Percentiles rank a stretch among this genome's conserved stretches.
Conservation (phyloP, 306 rosid species). For the Astragalus membranaceus region DNA sequence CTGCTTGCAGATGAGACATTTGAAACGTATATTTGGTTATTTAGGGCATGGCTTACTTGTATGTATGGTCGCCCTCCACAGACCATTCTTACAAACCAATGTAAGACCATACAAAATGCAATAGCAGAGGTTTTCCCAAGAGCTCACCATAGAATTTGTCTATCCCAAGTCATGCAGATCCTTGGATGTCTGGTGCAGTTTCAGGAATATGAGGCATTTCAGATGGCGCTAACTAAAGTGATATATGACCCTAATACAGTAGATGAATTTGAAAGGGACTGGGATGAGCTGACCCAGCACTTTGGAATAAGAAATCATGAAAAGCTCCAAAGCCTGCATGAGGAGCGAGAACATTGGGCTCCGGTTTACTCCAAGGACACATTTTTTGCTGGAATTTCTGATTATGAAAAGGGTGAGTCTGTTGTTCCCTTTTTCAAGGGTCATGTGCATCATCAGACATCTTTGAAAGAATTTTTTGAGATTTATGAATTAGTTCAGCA, state of each 20-base stretch:
- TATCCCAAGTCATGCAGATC: conserved; percentile 61
- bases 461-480: conserved; percentile 67
- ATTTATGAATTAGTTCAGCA: conserved; percentile 47
- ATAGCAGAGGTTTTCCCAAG: conserved; percentile 88
- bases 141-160: conserved; percentile 70
- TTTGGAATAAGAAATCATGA: conserved; percentile 56
- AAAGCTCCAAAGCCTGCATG: conserved; percentile 47
- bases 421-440: conserved; percentile 51
- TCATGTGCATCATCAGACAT: conserved; percentile 61
- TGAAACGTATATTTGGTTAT: conserved; percentile 80
- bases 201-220: conserved; percentile 65
- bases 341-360: conserved; percentile 81
- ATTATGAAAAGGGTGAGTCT: conserved; percentile 44
- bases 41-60: conserved; percentile 95
- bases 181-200: conserved; percentile 50
- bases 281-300: conserved; percentile 67
- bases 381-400: conserved; percentile 70
- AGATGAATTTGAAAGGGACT: conserved; percentile 81
- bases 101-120: conserved; percentile 67
- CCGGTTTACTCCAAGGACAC: conserved; percentile 80
- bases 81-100: conserved; percentile 63
- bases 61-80: conserved; percentile 95
- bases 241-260: conserved; percentile 48
- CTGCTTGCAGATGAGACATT: conserved; percentile 74
- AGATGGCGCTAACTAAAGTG: conserved; percentile 42